Evolutionary conservation across 176 grass and related monocot genomes (phyloP), one percentile per base, ranked within the genome.

Genomic region (Bromus sterilis): DNA sequence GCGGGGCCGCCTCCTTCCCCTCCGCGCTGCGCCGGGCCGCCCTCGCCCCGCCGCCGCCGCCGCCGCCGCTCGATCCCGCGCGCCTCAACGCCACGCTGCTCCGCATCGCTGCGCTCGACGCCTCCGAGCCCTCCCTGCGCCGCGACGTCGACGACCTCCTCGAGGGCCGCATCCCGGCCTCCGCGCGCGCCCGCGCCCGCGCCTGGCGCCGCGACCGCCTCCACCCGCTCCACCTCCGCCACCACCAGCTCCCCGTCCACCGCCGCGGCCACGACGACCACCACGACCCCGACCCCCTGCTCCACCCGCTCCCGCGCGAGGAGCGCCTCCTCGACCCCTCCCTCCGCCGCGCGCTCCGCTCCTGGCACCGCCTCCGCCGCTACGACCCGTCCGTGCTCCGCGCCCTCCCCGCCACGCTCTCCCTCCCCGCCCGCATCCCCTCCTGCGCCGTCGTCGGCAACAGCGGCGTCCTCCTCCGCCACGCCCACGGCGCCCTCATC

Each of bases 361-460:
- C 84, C 75, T 95, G 95, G 92, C 91, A 87, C 90, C 82, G 81
- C 24, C 87, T 86, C 57, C 92, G 86, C 76, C 87, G 87, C 66
- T 86, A 93, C 78, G 90, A 98, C 31, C 86, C 95, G 1, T 6
- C 85, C 43, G 81, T 98, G 75, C 89, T 94, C 69, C 76, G 37
- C 59, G 51, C 61, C 67, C 86, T 86, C 25, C 81, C 88, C 44
- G 66, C 84, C 13, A 29, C 87, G 1, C 77, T 77, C 77, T 26
- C 70, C 15, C 69, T 64, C 10, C 77, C 86, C 16, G 28, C 24
- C 18, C 83, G 90, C 61, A 86, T 89, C 75, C 80, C 72, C 3
- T 83, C 90, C 63, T 98, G 95, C 60, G 92, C 95, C 66, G 95
- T 98, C 44, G 90, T 98, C 49, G 95, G 95, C 42, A 98, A 98